Evolutionary conservation across 83 land plant species (phyloP), one percentile per base, ranked within the genome.

Genomic region (Isoetes engelmannii): DNA sequence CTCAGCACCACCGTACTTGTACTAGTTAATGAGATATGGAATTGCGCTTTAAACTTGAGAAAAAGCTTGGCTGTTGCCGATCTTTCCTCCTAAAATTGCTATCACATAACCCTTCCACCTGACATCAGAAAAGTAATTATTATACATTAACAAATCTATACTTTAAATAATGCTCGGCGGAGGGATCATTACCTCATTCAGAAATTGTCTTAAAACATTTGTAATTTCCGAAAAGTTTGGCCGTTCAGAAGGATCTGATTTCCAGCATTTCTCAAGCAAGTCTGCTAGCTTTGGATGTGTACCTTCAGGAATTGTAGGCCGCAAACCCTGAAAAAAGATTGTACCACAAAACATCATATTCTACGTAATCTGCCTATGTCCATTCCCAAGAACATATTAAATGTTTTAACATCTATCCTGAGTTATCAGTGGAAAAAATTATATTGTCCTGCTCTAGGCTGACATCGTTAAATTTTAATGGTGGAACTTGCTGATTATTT

Each of bases 261-360:
- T 53, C 75, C 75, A 73, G 71, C 75, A 73, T 9, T 13, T 58
- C 46, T 73, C 58, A 12, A 73, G 70, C n/a, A 73, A 70, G n/a
- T 73, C 70, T 43, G 18, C 72, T 19, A 73, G 59, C 53, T 56
- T 73, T 10, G 72, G 72, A n/a, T 48, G 37, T 4, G 69, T 56
- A 41, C 42, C 55, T 45, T 37, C 45, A 20, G 75, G 75, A 12
- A 73, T 57, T 20, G 70, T 66, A 45, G 75, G 75, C 37, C 75
- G 75, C 62, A 73, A 57, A 21, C 75, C 75, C 75, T 72, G 45
- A 63, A 69, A 28, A 47, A 17, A 19, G 7, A 65, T 45, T 59
- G 15, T 43, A 70, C n/a, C 3, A 10, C 8, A 47, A 19, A 44
- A 50, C 67, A 53, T 28, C 37, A 42, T 37, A 69, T 12, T 15